Percentiles rank a stretch among this genome's conserved stretches.
Evolutionary conservation across 1,284 basidiomycete genomes (phyloP).

Genomic region (Apiotrichum brassicae): DNA sequence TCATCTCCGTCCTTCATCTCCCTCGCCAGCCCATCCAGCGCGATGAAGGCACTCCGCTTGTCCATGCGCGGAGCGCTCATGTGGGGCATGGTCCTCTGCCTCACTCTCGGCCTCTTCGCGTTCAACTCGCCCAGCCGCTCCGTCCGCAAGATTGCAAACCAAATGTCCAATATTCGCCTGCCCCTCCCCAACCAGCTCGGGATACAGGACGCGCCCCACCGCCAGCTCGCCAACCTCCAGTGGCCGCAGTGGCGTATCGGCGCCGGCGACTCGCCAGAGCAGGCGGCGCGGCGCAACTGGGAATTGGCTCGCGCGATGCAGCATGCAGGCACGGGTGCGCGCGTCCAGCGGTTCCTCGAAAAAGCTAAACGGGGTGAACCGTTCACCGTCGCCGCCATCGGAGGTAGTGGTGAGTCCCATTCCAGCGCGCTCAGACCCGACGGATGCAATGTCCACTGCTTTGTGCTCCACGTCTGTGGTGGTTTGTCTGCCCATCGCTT

Average conservation of each 20-base stretch:
- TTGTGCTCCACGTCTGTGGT: too few species aligned
- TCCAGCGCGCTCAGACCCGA: too few species aligned
- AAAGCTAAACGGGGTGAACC: slow-evolving; percentile 33
- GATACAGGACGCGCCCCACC: too few species aligned
- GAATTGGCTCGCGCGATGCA: slow-evolving; percentile 33
- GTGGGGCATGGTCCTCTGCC: not conserved
- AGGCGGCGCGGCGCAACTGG: slow-evolving; percentile 23
- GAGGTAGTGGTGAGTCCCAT: slow-evolving; percentile 39
- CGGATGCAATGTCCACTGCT: too few species aligned
- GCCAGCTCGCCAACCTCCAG: not conserved
- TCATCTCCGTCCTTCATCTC: too few species aligned
- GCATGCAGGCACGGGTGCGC: slow-evolving; percentile 32
- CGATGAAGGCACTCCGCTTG: too few species aligned
- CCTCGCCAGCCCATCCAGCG: too few species aligned
- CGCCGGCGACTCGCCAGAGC: slow-evolving; percentile 8
- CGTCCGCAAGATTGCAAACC: not conserved
- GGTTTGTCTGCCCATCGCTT: too few species aligned
- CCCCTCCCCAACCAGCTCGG: not conserved
- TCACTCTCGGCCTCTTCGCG: not conserved
- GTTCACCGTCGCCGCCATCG: slow-evolving; percentile 38
- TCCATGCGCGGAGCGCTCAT: not conserved
- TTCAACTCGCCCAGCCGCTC: not conserved
- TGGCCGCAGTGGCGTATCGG: slow-evolving; percentile 7
- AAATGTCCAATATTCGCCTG: not conserved
- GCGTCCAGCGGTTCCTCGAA: slow-evolving; percentile 34